phyloP scores from a whole-genome alignment of 2,329 filamentous ascomycete species.

The Aspergillus fumigatiaffinis region DNA sequence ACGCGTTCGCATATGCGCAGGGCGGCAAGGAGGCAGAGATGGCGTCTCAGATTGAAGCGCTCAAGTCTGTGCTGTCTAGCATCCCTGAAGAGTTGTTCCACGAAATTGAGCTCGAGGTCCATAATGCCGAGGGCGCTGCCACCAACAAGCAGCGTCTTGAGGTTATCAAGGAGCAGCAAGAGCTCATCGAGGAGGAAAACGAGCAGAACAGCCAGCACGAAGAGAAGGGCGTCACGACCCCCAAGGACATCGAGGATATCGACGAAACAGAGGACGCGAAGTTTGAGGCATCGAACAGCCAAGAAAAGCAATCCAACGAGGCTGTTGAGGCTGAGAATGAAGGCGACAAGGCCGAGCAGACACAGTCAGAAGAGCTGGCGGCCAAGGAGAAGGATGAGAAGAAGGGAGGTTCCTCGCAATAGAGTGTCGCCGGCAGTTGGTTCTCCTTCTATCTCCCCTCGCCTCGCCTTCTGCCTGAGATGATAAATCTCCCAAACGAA shows the following conservation, averaged over 20 bases:
- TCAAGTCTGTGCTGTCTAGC: conserved; percentile 85
- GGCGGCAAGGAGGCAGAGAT: conserved; percentile 74
- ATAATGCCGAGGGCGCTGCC: conserved; percentile 91
- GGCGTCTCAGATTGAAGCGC: conserved; percentile 83
- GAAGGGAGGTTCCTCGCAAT: conserved; percentile 13
- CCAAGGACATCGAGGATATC: conserved; percentile 85
- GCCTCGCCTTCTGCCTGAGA: conserved; percentile 3
- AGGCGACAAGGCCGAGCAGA: conserved; percentile 34
- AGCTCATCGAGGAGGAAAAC: conserved; percentile 95
- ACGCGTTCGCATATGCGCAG: conserved; percentile 91
- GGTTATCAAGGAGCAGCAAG: conserved; percentile 96
- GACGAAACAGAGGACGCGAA: conserved; percentile 78
- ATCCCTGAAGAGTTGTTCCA: conserved; percentile 99
- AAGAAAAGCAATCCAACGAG: conserved; percentile 43
- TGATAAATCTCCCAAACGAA: neutral
- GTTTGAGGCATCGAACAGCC: conserved; percentile 48
- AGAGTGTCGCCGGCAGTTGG: neutral
- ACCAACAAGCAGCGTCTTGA: conserved; percentile 99
- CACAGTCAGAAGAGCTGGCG: conserved; percentile 15
- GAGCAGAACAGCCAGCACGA: conserved; percentile 82
- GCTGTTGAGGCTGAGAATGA: conserved; percentile 42
- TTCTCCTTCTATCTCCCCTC: conserved; percentile 3
- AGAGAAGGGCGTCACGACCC: conserved; percentile 67
- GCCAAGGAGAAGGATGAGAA: conserved; percentile 22
- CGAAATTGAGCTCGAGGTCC: conserved; percentile 97